Evolutionary conservation across 306 rosid species (phyloP), one percentile per base, ranked within the genome.

Genomic region (Lupinus albus): DNA sequence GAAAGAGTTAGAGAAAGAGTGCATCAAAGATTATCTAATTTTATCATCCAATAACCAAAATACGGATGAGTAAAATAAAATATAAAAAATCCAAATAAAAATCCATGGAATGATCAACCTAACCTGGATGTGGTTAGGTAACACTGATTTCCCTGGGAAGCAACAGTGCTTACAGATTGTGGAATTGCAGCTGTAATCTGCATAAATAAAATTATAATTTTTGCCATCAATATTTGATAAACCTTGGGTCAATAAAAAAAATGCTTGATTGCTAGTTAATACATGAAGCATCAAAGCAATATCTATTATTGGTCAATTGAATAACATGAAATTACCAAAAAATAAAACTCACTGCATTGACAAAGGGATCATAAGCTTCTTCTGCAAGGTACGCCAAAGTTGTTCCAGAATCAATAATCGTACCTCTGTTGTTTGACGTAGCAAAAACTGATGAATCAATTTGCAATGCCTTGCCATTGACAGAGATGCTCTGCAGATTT

Each of bases 311-410:
- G 64, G 54, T 66, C 16, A 71, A 72, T 50, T 54, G 66, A 68
- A 47, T 20, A 25, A 46, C n/a, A 2, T 65, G 60, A 38, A 65
- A 67, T 62, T 25, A 36, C 78, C 39, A 54, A 68, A 25, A 25
- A 62, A 70, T 18, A 51, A 67, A 71, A 85, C 97, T 82, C 82
- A 94, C 99, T 30, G 99, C 97, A 74, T 32, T 79, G 61, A 94
- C 80, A 50, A 94, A 90, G 71, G 97, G 87, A 60, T 76, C 83
- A 68, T 80, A 94, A 51, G 99, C 99, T 62, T 79, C 92, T 78
- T 86, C 95, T 11, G 96, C 95, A 71, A 94, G 96, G 80, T 94
- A 94, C 10, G 97, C 97, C 85, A 94, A 82, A 50, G 99, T 94
- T 60, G 99, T 94, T 75, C 99, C 99, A 11, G 99, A 90, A 74